phyloP scores from a whole-genome alignment of 208 protist genomes.

The Trypanosoma lewisi region DNA sequence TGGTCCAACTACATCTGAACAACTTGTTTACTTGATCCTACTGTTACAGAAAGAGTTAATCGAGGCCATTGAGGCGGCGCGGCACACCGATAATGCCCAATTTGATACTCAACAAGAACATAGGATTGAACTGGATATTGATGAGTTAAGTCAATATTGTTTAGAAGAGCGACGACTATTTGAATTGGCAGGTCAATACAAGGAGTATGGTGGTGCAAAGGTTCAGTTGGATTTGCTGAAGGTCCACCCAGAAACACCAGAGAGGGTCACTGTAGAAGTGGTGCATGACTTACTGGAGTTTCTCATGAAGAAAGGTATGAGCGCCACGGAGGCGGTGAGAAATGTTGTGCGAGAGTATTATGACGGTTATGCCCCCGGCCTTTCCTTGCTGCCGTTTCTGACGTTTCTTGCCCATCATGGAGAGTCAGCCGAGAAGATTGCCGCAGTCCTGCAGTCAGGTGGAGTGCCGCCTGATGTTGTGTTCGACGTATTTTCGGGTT shows the following conservation, averaged over 20 bases:
- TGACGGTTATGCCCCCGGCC: constrained; percentile 46
- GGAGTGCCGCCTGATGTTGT: constrained; percentile 41
- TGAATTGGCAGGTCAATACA: constrained; percentile 61
- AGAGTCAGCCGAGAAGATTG: constrained; percentile 23
- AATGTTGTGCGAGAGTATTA: constrained; percentile 69
- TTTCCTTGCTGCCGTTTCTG: constrained; percentile 69
- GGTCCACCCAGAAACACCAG: constrained; percentile 53
- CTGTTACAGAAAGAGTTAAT: constrained; percentile 71
- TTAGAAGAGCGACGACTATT: constrained; percentile 62
- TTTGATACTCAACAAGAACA: background rate
- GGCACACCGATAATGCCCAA: constrained; percentile 22
- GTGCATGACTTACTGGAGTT: constrained; percentile 58
- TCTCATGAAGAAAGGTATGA: constrained; percentile 25
- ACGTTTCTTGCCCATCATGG: constrained; percentile 59
- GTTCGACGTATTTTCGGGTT: constrained; percentile 55
- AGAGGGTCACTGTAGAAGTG: constrained; percentile 41
- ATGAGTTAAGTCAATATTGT: constrained; percentile 42
- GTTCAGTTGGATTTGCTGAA: constrained; percentile 84
- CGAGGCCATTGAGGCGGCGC: constrained; percentile 38
- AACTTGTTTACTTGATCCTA: constrained; percentile 58
- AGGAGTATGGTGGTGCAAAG: constrained; percentile 61
- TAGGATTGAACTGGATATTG: constrained; percentile 28
- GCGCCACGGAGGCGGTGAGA: constrained; percentile 44
- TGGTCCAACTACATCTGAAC: constrained; percentile 33
- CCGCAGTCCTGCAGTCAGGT: constrained; percentile 34